Base-by-base conservation (phyloP, 1,284 basidiomycete genomes). In the Ustilago crameri region DNA sequence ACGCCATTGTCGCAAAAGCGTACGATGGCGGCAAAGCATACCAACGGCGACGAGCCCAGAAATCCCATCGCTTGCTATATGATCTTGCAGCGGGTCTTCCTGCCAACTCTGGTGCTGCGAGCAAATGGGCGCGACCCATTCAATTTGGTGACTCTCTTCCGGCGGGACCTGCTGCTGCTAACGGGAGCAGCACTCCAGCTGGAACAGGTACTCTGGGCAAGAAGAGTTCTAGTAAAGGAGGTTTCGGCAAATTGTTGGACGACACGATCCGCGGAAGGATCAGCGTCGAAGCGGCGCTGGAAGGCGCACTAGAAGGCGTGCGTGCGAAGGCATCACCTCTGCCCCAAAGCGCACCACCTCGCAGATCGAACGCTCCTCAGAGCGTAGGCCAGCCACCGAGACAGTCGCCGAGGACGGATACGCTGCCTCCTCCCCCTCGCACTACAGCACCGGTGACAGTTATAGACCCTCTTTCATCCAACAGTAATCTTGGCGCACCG, bases 51-150 rank as follows among this genome's bases (percentile, higher is more conserved):
- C 66, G 60, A 44, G 48, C 61, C 24, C 61, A 57, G 32, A 62
- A 59, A 26, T 69, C 75, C 37, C 74, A 78, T 43, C 55, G 63
- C 5, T 44, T 80, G 20, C 35, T 81, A 9, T 63, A 78, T 40
- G 77, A 82, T n/a, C 43, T 82, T 12, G 74, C 75, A 1, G 78
- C 73, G 3, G 79, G 80, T 2, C 49, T 80, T 27, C 70, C 74
- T 0, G 59, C 80, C 9, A 82, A 82, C 45, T 30, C 78, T 0
- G 81, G 81, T 14, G 72, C 78, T 0, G 81, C 81, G 7, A 65
- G 70, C 43, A 76, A 82, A 45, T 82, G 81, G 81, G 74, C 76
- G 5, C 60, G 80, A 5, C 81, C 81, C 0, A 82, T 82, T 30
- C 63, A 75, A 34, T 72, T 68, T 58, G 70, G 66, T 17, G 81